Conservation (phyloP, 2,329 filamentous ascomycete genomes). For the Ilyonectria mors-panacis region DNA sequence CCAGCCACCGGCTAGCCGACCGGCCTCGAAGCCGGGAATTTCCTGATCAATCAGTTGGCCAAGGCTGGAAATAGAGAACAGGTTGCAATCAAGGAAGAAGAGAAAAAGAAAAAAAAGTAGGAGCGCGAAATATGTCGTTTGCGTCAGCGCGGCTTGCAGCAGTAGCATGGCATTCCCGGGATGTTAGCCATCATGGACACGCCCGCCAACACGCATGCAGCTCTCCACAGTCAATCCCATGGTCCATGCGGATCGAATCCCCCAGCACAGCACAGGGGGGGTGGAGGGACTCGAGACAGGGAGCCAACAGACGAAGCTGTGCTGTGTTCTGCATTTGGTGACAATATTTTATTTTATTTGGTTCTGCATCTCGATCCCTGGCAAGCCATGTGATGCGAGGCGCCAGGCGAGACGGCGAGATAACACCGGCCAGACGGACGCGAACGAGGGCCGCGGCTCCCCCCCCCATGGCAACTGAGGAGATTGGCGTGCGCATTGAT, state of each 20-base stretch:
- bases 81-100: slow-evolving; percentile 1
- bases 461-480: not conserved
- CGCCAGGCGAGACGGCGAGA: not conserved
- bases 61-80: slow-evolving; percentile 3
- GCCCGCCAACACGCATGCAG: slow-evolving; percentile 14
- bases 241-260: slow-evolving; percentile 40
- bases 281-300: not conserved
- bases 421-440: slow-evolving; percentile 1
- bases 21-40: slow-evolving; percentile 29
- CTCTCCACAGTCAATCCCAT: slow-evolving; percentile 35
- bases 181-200: slow-evolving; percentile 24
- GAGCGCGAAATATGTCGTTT: slow-evolving; percentile 29
- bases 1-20: slow-evolving; percentile 26
- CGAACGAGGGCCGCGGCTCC: not conserved
- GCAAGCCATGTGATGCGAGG: slow-evolving; percentile 3
- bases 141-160: slow-evolving; percentile 34
- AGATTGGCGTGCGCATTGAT: not conserved
- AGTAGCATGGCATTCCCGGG: slow-evolving; percentile 28
- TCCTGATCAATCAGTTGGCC: not conserved
- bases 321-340: not conserved
- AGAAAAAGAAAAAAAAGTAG: slow-evolving; percentile 17
- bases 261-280: not conserved
- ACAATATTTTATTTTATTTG: not conserved
- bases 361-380: slow-evolving; percentile 13
- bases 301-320: not conserved